Evolutionary conservation across 2,329 filamentous ascomycete genomes (phyloP).

Genomic region (Microcera coccophila): DNA sequence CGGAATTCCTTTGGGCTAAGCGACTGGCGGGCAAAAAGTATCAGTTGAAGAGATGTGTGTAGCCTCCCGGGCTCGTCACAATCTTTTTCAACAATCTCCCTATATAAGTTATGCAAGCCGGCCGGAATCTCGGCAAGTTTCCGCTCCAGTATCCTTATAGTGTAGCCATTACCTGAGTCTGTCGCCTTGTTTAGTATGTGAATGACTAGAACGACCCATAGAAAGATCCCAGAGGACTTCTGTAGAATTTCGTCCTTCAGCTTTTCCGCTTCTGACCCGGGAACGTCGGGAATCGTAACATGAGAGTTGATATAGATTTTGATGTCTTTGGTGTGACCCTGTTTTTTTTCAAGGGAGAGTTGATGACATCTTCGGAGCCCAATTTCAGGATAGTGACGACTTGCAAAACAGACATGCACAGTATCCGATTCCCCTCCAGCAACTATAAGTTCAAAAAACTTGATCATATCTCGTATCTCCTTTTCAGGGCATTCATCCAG

Average conservation of each 20-base stretch:
- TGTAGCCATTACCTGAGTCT: neutral
- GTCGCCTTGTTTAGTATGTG: neutral
- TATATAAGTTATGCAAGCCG: too few relatives aligned
- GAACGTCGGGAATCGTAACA: neutral
- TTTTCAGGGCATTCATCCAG: neutral
- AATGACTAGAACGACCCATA: neutral
- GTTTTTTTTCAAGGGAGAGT: neutral
- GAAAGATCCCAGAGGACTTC: neutral
- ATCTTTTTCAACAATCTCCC: neutral
- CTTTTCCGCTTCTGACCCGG: neutral
- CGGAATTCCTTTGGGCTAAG: neutral
- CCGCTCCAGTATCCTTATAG: neutral
- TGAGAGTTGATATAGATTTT: neutral
- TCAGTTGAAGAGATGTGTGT: neutral
- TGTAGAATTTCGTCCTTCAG: neutral
- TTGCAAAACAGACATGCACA: neutral
- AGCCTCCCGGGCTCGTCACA: neutral
- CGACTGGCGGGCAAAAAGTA: neutral
- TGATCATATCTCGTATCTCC: neutral
- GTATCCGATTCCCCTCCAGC: too few relatives aligned
- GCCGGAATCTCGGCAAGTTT: neutral
- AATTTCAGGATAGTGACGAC: neutral
- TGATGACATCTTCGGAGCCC: neutral
- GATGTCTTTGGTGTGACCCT: neutral
- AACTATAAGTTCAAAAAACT: neutral